Percentiles rank a stretch among this genome's conserved stretches.
phyloP scores from a whole-genome alignment of 805 yeast genomes.

The Yarrowia hollandica region DNA sequence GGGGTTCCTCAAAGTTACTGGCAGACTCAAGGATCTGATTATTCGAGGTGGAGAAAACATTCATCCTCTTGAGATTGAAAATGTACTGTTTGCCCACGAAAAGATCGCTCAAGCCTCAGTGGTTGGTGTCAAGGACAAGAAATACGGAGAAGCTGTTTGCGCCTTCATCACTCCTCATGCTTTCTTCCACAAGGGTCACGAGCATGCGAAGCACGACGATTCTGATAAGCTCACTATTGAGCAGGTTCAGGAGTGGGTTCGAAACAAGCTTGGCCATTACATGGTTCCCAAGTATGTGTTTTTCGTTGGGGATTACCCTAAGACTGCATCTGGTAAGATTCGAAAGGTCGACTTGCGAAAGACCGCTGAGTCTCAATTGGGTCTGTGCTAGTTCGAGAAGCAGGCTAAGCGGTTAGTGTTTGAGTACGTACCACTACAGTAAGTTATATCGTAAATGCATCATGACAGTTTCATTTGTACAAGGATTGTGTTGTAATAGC shows the following conservation, averaged over 20 bases:
- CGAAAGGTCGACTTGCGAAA: conserved; percentile 39
- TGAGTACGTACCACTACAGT: neutral
- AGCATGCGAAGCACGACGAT: conserved; percentile 27
- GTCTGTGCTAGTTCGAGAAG: neutral
- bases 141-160: conserved; percentile 39
- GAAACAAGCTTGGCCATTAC: conserved; percentile 37
- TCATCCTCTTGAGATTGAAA: conserved; percentile 40
- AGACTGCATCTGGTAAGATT: conserved; percentile 40
- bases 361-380: conserved; percentile 30
- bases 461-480: too few species aligned
- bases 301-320: conserved; percentile 38
- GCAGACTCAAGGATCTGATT: conserved; percentile 41
- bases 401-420: neutral
- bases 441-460: conserved; percentile 13
- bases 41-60: conserved; percentile 42
- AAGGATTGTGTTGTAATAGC: too few species aligned
- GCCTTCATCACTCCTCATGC: conserved; percentile 36
- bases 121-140: conserved; percentile 39
- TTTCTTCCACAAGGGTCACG: conserved; percentile 28
- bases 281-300: conserved; percentile 38
- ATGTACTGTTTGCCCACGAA: conserved; percentile 36
- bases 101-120: conserved; percentile 38
- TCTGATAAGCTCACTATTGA: conserved; percentile 26
- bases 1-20: conserved; percentile 39
- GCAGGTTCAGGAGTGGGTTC: conserved; percentile 35